Conservation (phyloP, 371 early-diverging fungal species). For the Circinella umbellata region DNA sequence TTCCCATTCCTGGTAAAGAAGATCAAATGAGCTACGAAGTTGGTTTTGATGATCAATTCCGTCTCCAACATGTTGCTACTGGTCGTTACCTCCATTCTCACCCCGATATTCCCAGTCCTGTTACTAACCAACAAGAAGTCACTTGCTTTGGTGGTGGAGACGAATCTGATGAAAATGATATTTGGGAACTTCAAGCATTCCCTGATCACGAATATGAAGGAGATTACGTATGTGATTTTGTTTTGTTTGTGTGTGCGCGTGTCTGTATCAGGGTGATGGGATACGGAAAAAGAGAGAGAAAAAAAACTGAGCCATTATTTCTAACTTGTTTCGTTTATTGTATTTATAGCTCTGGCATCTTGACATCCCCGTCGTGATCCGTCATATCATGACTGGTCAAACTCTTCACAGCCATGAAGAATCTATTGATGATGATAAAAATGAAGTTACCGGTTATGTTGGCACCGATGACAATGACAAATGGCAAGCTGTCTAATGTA, state of each 20-base stretch:
- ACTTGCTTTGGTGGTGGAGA: conserved; percentile 57
- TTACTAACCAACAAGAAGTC: conserved; percentile 66
- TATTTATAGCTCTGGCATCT: conserved; percentile 51
- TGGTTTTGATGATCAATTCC: conserved; percentile 56
- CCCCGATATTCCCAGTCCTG: conserved; percentile 49
- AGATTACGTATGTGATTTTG: conserved; percentile 24
- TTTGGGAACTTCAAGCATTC: conserved; percentile 63
- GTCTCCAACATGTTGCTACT: conserved; percentile 57
- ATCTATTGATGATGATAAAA: conserved; percentile 36
- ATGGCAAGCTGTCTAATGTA: conserved; percentile 42
- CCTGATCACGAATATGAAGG: conserved; percentile 47
- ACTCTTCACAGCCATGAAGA: conserved; percentile 57
- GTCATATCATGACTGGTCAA: conserved; percentile 54
- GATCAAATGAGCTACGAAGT: conserved; percentile 49
- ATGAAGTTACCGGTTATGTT: conserved; percentile 56
- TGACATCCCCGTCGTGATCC: conserved; percentile 49
- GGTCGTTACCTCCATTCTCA: conserved; percentile 65
- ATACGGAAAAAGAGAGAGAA: too few relatives aligned
- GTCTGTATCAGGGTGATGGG: too few relatives aligned
- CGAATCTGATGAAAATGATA: conserved; percentile 60
- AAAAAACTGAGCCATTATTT: too few relatives aligned
- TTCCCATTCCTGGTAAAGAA: conserved; percentile 43
- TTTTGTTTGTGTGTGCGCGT: too few relatives aligned
- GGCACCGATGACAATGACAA: conserved; percentile 64
- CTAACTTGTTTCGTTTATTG: too few relatives aligned